Conservation (phyloP, 176 grass and related monocot species). For the Oryza coarctata region DNA sequence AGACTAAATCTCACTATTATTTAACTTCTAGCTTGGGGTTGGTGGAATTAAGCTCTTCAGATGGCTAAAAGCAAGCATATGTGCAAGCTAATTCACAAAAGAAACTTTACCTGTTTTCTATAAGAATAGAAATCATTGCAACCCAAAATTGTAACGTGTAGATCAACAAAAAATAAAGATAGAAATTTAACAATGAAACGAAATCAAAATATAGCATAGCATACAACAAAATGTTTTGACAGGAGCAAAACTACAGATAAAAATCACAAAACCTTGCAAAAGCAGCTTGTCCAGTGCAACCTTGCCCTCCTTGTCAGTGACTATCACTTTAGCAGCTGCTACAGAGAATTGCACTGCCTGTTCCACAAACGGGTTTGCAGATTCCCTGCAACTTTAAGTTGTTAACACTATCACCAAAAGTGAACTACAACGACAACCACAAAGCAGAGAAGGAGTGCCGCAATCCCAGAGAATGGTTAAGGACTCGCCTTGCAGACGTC, state of each 20-base stretch:
- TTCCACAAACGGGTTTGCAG: constrained; percentile 84
- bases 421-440: background rate
- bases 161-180: constrained; percentile 47
- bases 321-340: constrained; percentile 59
- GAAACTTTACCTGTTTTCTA: constrained; percentile 70
- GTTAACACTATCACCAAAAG: background rate
- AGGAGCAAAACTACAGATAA: constrained; percentile 1
- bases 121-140: constrained; percentile 98
- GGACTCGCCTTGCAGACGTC: constrained; percentile 63
- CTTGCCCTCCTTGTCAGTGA: constrained; percentile 56
- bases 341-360: constrained; percentile 80
- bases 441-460: background rate
- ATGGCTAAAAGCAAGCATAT: background rate
- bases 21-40: background rate
- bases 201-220: background rate
- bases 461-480: background rate
- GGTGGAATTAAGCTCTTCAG: background rate
- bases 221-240: background rate
- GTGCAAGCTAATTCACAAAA: constrained; percentile 13
- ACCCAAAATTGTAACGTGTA: constrained; percentile 81
- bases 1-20: constrained; percentile 20
- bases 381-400: constrained; percentile 42
- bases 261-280: constrained; percentile 59
- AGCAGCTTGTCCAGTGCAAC: constrained; percentile 70
- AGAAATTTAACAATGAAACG: background rate